Conservation (phyloP, 176 grass and related monocot species). For the Calamus simplicifolius region DNA sequence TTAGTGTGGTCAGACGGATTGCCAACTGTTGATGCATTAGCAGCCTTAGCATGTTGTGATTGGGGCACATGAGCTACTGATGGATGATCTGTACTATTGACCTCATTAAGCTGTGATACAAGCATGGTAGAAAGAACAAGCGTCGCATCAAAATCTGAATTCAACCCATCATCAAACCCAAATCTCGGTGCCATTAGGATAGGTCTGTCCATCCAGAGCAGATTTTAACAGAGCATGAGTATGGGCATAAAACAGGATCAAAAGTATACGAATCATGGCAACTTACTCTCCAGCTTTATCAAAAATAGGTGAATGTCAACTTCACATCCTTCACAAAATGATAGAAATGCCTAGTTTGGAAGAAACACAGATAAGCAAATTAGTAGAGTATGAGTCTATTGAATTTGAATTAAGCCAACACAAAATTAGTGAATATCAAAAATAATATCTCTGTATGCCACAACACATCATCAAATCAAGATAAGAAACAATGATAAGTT, state of each 20-base stretch:
- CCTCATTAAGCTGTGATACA: conserved; percentile 56
- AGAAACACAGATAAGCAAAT: conserved; percentile 7
- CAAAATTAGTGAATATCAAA: no score
- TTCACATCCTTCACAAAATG: conserved; percentile 92
- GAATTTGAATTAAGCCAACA: no score
- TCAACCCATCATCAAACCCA: conserved; percentile 54
- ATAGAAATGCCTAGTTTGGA: conserved; percentile 60
- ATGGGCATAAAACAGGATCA: conserved; percentile 7
- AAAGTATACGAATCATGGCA: conserved; percentile 6
- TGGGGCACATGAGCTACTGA: conserved; percentile 27
- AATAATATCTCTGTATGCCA: no score
- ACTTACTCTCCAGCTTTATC: conserved; percentile 88
- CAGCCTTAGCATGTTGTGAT: conserved; percentile 34
- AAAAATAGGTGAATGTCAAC: conserved; percentile 80
- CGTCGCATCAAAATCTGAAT: conserved; percentile 73
- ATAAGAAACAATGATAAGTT: no score
- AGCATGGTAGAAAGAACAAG: conserved; percentile 86
- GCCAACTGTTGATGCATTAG: conserved; percentile 31
- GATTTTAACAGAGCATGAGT: conserved; percentile 1
- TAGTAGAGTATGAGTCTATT: neutral
- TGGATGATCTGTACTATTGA: conserved; percentile 30
- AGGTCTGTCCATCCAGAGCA: conserved; percentile 41
- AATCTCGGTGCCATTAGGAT: conserved; percentile 72
- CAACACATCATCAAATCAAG: no score
- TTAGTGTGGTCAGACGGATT: conserved; percentile 74